Evolutionary conservation across 2,329 filamentous ascomycete species (phyloP).

Genomic region (Cladosporium velox): DNA sequence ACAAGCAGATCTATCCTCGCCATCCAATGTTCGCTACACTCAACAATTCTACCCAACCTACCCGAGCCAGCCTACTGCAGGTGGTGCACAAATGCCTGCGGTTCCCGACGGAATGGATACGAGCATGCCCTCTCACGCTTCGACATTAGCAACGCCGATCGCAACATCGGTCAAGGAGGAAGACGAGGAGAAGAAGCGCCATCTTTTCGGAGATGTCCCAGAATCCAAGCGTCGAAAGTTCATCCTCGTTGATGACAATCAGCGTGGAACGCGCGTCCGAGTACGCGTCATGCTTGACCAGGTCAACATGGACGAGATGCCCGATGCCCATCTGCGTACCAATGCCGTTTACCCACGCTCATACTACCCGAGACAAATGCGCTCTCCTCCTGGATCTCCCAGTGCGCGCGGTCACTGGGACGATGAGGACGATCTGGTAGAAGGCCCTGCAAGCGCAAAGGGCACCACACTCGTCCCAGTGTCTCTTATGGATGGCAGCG

Average conservation of each 20-base stretch:
- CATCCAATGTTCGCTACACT: conserved; percentile 69
- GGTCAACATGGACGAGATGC: conserved; percentile 93
- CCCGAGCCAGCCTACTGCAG: conserved; percentile 58
- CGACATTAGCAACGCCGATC: conserved; percentile 36
- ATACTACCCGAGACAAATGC: conserved; percentile 93
- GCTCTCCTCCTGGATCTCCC: conserved; percentile 75
- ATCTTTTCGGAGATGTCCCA: conserved; percentile 83
- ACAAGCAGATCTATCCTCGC: conserved; percentile 51
- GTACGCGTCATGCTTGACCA: conserved; percentile 91
- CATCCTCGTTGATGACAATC: conserved; percentile 88
- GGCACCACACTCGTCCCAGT: conserved; percentile 52
- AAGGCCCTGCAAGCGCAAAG: conserved; percentile 42
- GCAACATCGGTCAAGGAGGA: conserved; percentile 44
- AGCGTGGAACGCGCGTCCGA: conserved; percentile 76
- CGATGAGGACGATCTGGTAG: conserved; percentile 62
- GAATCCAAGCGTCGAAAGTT: conserved; percentile 94
- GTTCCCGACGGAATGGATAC: conserved; percentile 59
- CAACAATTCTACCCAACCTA: conserved; percentile 77
- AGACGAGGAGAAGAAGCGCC: conserved; percentile 61
- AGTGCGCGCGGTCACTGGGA: conserved; percentile 74
- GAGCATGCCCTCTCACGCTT: conserved; percentile 39
- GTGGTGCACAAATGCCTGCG: conserved; percentile 63
- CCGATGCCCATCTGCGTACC: conserved; percentile 87
- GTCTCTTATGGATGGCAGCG: conserved; percentile 64
- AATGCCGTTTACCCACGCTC: conserved; percentile 89